phyloP scores from a whole-genome alignment of 2,329 filamentous ascomycete species.

The Drechslerella coelobrocha region DNA sequence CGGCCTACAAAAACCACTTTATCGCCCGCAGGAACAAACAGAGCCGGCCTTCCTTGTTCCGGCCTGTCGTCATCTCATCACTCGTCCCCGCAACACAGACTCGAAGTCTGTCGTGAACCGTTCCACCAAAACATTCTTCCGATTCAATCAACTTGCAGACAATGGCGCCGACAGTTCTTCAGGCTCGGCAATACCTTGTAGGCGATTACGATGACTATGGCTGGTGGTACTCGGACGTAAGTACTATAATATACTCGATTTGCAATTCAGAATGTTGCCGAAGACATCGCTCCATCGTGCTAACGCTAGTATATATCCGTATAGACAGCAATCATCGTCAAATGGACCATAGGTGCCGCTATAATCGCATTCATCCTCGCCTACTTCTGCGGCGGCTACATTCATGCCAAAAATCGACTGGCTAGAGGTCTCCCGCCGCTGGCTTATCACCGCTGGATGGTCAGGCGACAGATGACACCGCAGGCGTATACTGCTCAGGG shows the following conservation, averaged over 20 bases:
- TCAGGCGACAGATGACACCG: constrained; percentile 38
- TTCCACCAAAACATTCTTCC: too few relatives aligned
- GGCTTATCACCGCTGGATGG: constrained; percentile 67
- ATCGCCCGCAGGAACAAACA: neutral
- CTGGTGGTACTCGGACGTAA: constrained; percentile 49
- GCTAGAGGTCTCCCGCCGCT: constrained; percentile 70
- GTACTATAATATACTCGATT: neutral
- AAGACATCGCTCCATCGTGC: neutral
- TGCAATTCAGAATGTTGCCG: neutral
- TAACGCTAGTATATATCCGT: neutral
- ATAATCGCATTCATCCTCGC: constrained; percentile 67
- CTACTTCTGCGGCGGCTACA: constrained; percentile 72
- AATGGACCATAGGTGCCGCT: constrained; percentile 72
- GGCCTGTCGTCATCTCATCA: neutral
- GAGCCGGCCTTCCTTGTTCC: neutral
- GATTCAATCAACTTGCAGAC: neutral
- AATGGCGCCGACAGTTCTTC: constrained; percentile 28
- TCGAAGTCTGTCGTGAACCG: too few relatives aligned
- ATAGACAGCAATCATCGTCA: constrained; percentile 60
- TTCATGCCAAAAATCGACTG: constrained; percentile 72
- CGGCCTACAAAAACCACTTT: constrained; percentile 4
- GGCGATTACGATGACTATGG: constrained; percentile 36
- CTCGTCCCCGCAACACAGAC: neutral
- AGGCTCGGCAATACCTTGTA: constrained; percentile 26
- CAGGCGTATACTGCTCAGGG: constrained; percentile 29